Base-by-base conservation (phyloP, 1,284 basidiomycete genomes). In the Cystobasidium sp. region DNA sequence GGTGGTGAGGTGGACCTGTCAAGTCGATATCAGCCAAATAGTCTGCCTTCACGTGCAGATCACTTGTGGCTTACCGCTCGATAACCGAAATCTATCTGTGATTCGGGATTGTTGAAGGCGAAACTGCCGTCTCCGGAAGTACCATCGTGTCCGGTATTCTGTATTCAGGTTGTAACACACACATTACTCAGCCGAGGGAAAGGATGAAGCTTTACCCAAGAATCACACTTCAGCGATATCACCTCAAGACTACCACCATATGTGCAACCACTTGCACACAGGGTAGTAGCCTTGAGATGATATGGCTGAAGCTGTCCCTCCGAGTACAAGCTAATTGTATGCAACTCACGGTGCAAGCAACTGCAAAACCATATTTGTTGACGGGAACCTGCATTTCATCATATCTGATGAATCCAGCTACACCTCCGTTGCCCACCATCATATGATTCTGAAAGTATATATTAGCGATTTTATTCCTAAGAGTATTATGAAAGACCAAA, bases 391-490 rank as follows among this genome's bases (percentile, higher is more conserved):
- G 66, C 76, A 78, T 76, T 59, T 75, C 64, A 24, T 63, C 70
- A 58, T 75, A 78, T 47, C 76, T 76, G 56, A 79, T 74, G 18
- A 75, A 76, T 1, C 78, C 78, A 5, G 74, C 72, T 3, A 67
- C 74, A 7, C 78, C 71, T 16, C 62, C 78, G 61, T 79, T 79
- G 2, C 78, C 78, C 43, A 79, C 77, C 68, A 78, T 75, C 16
- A 74, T 63, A 51, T 78, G 77, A 6, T 77, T 70, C 59, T 63
- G 46, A 16, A 59, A 12, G 55, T 22, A 20, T 20, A 18, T 22
- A 22, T 53, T 22, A 53, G 52, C 3, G 2, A 18, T 10, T 7
- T 3, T 10, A 53, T 6, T 22, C 18, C 24, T 6, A n/a, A 41
- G 1, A 44, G n/a, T 1, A 1, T 20, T 46, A 14, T 44, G 1